Base-by-base conservation (phyloP, 345 rosid species). In the Camelina hispida region DNA sequence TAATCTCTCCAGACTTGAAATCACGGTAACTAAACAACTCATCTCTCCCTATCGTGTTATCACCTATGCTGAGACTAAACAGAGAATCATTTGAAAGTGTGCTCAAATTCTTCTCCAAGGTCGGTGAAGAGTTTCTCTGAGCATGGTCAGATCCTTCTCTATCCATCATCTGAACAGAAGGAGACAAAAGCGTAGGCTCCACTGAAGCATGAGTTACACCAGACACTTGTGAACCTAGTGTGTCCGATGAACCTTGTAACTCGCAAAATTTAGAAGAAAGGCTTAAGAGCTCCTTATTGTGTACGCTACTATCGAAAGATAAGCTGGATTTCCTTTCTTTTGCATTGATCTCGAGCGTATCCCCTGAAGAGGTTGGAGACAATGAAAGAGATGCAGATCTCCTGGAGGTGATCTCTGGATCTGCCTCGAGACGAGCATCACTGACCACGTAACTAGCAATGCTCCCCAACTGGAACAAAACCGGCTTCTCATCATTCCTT, bases 101-200 rank as follows among this genome's bases (percentile, higher is more conserved):
- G 51, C 85, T 82, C 60, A 81, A 65, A 6, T 47, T 55, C 15
- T 44, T 79, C 74, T 79, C 79, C 66, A 74, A 74, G 2, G 40
- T 61, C 4, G 74, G 50, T 67, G 25, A 42, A 2, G 78, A 68
- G 66, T 46, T 62, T 56, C 75, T 73, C 6, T 20, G 56, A 17
- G 68, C 40, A 13, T 23, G 52, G 5, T 68, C 71, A 35, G 74
- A 68, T 47, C 67, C 87, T 17, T 87, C 78, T 53, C 91, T 81
- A 18, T 86, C 88, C 98, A 94, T 94, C 47, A 83, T 77, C 84
- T 94, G 98, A 63, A 82, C 11, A 2, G 77, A 86, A 14, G 88
- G 81, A 0, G 86, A 76, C 13, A 67, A 30, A 44, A 46, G 57
- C 43, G 6, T 3, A 35, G 47, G 78, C 15, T 30, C 68, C 13